A percentile compares a stretch with the other conserved stretches of the same genome.
Conservation (phyloP, 345 rosid species). For the Salix dunnii region DNA sequence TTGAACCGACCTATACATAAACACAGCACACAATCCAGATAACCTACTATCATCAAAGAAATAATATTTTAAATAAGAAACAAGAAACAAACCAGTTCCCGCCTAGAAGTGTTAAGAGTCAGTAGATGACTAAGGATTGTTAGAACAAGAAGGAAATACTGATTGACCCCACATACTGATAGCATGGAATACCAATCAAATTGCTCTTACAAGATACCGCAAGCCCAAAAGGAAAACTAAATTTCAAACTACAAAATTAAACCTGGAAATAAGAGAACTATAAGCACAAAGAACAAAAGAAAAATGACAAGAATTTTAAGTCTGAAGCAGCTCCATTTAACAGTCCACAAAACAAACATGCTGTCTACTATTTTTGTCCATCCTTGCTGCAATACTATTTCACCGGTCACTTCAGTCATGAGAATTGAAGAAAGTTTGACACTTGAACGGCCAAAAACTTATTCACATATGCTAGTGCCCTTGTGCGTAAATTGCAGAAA, state of each 20-base stretch:
- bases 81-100: background rate
- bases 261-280: background rate
- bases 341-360: background rate
- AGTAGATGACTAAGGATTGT: background rate
- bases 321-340: background rate
- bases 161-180: background rate
- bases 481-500: too few relatives aligned
- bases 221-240: background rate
- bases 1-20: constrained; percentile 75
- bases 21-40: background rate
- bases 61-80: background rate
- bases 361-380: background rate
- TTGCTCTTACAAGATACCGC: background rate
- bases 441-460: too few relatives aligned
- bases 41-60: background rate
- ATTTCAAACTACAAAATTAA: background rate
- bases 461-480: too few relatives aligned
- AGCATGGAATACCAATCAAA: background rate
- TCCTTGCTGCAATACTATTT: background rate
- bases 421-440: too few relatives aligned
- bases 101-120: background rate
- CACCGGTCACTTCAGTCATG: too few relatives aligned
- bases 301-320: background rate
- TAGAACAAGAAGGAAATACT: background rate
- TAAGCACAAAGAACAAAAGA: background rate